Conservation (phyloP, 179 eudicot genomes). For the Nepenthes alata region DNA sequence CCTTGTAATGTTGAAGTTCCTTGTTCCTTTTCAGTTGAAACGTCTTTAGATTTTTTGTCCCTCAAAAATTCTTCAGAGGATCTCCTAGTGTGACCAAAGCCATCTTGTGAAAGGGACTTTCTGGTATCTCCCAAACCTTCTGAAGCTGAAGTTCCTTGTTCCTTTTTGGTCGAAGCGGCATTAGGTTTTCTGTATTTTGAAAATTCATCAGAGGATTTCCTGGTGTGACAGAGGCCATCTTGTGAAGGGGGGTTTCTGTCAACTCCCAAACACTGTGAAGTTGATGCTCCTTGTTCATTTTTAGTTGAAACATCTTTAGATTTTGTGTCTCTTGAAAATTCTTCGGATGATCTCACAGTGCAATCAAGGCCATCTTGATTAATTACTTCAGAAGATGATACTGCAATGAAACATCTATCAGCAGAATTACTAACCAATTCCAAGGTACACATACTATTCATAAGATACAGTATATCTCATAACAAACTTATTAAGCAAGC, state of each 20-base stretch:
- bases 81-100: conserved; percentile 5
- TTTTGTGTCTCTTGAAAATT: background rate
- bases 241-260: background rate
- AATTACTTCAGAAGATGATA: conserved; percentile 9
- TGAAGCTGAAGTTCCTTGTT: no score
- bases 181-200: background rate
- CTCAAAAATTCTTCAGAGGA: background rate
- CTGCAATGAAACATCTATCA: conserved; percentile 8
- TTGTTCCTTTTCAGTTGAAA: no score
- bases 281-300: no score
- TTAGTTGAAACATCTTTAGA: no score
- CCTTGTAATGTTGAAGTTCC: no score
- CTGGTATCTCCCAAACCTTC: no score
- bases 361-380: conserved; percentile 5
- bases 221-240: conserved; percentile 3
- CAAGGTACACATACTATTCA: conserved; percentile 4
- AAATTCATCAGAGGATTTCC: conserved; percentile 1
- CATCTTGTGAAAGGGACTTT: background rate
- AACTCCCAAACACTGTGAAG: no score
- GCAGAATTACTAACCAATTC: conserved; percentile 12
- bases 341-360: conserved; percentile 6
- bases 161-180: no score
- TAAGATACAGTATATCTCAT: no score
- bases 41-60: background rate
- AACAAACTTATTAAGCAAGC: no score